Percentiles rank a stretch among this genome's conserved stretches.
Conservation (phyloP, 768 basidiomycete species). For the Infundibulicybe gibba region DNA sequence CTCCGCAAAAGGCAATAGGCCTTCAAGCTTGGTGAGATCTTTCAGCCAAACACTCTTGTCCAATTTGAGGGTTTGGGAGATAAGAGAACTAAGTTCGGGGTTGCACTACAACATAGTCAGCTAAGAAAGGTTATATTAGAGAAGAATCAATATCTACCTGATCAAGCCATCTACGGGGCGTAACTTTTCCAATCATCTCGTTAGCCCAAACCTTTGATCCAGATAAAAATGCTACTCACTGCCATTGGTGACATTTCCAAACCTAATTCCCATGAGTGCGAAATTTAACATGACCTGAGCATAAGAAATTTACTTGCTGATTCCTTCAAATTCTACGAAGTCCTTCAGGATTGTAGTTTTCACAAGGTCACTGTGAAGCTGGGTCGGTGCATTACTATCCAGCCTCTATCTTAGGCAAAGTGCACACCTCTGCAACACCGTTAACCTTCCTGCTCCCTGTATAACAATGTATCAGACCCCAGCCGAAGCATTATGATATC, state of each 20-base stretch:
- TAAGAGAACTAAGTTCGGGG: slow-evolving; percentile 79
- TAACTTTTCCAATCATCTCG: slow-evolving; percentile 45
- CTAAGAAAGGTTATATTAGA: background rate
- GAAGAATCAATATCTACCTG: slow-evolving; percentile 37
- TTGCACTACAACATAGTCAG: slow-evolving; percentile 58
- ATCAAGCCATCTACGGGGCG: slow-evolving; percentile 91
- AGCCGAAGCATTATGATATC: slow-evolving; percentile 7
- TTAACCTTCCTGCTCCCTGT: slow-evolving; percentile 82
- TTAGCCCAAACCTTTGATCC: background rate
- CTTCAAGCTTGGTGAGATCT: slow-evolving; percentile 73
- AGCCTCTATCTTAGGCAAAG: background rate
- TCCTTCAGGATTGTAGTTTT: slow-evolving; percentile 82
- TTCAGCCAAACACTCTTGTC: slow-evolving; percentile 83
- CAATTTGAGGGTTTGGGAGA: slow-evolving; percentile 75
- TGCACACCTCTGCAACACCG: slow-evolving; percentile 83
- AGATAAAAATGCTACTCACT: slow-evolving; percentile 41
- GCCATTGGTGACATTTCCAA: slow-evolving; percentile 92
- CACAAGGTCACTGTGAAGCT: slow-evolving; percentile 89
- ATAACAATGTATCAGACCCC: slow-evolving; percentile 2
- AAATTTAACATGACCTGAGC: too few relatives aligned
- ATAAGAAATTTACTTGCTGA: slow-evolving; percentile 57
- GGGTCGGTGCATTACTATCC: background rate
- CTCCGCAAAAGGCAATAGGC: slow-evolving; percentile 68
- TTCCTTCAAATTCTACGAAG: slow-evolving; percentile 90
- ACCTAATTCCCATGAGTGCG: slow-evolving; percentile 32